Conservation (phyloP, 345 rosid species). For the Aquilaria malaccensis region DNA sequence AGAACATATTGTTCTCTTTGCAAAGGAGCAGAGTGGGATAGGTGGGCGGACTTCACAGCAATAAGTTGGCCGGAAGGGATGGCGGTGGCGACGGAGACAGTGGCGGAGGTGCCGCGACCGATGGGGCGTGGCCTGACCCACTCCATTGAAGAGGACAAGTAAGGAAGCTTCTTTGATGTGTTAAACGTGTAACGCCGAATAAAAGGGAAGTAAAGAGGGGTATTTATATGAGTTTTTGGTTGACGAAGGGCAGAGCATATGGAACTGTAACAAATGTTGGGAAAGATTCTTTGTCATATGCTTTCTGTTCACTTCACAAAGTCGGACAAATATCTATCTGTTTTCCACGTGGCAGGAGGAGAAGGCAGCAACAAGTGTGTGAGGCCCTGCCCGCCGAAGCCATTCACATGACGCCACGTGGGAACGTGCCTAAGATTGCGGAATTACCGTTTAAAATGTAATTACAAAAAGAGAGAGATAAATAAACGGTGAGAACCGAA, state of each 20-base stretch:
- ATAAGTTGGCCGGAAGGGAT: constrained; percentile 37
- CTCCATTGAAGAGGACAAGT: constrained; percentile 32
- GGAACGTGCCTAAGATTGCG: constrained; percentile 29
- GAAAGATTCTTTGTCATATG: constrained; percentile 11
- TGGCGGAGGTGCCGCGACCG: constrained; percentile 84
- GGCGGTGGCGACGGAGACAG: constrained; percentile 59
- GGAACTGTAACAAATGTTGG: neutral
- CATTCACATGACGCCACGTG: constrained; percentile 37
- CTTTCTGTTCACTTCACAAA: neutral
- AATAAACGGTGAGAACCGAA: too few species aligned
- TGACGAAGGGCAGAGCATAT: constrained; percentile 15
- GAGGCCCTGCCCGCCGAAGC: constrained; percentile 28
- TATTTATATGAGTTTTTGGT: neutral
- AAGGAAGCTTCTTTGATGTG: constrained; percentile 1
- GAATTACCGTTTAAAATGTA: constrained; percentile 9
- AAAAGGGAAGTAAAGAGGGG: constrained; percentile 10
- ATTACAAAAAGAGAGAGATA: too few species aligned
- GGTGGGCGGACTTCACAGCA: constrained; percentile 64
- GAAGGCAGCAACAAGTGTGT: neutral
- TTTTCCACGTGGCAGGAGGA: constrained; percentile 28
- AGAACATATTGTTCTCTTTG: constrained; percentile 47
- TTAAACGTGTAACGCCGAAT: neutral
- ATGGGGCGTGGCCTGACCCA: constrained; percentile 72
- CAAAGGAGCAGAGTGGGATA: constrained; percentile 40
- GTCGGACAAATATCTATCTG: constrained; percentile 1